Percentiles rank a stretch among this genome's conserved stretches.
These are phyloP conservation scores for Pyrrhoderma noxium DNA, from an alignment of 1,284 basidiomycete genomes.

Conservation along the genomic window DNA sequence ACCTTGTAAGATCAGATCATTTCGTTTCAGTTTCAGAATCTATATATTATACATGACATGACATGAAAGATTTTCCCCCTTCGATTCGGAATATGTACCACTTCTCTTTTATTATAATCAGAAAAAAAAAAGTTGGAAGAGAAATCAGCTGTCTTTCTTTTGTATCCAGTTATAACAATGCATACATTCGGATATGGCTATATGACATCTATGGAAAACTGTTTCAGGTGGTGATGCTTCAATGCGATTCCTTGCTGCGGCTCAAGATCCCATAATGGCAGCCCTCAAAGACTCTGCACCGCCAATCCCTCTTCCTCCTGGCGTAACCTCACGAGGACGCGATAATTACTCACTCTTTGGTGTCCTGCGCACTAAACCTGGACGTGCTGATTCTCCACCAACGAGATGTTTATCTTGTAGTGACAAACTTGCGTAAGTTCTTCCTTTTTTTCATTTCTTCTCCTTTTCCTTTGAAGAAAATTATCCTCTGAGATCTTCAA, in stretches of 20 bases:
- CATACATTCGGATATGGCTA: too few species aligned
- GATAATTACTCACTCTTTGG: slow-evolving; percentile 69
- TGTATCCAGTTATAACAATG: too few species aligned
- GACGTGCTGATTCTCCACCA: slow-evolving; percentile 75
- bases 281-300: slow-evolving; percentile 48
- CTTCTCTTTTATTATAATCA: too few species aligned
- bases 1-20: slow-evolving; percentile 57
- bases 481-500: too few species aligned
- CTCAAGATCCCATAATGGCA: slow-evolving; percentile 66
- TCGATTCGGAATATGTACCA: too few species aligned
- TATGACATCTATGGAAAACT: too few species aligned
- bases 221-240: slow-evolving; percentile 85
- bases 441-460: too few species aligned
- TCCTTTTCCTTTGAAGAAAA: too few species aligned
- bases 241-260: slow-evolving; percentile 63
- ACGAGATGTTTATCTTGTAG: slow-evolving; percentile 83
- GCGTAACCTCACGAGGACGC: slow-evolving; percentile 59
- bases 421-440: slow-evolving; percentile 69
- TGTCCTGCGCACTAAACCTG: slow-evolving; percentile 84
- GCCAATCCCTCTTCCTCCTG: slow-evolving; percentile 31
- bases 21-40: too few species aligned
- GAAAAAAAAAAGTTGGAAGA: too few species aligned
- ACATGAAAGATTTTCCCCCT: not conserved
- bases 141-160: too few species aligned
- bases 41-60: not conserved